A percentile compares a stretch with the other conserved stretches of the same genome.
These are phyloP conservation scores for Penicillium antarcticum DNA, from an alignment of 495 filamentous ascomycete species.

Conservation along the genomic window DNA sequence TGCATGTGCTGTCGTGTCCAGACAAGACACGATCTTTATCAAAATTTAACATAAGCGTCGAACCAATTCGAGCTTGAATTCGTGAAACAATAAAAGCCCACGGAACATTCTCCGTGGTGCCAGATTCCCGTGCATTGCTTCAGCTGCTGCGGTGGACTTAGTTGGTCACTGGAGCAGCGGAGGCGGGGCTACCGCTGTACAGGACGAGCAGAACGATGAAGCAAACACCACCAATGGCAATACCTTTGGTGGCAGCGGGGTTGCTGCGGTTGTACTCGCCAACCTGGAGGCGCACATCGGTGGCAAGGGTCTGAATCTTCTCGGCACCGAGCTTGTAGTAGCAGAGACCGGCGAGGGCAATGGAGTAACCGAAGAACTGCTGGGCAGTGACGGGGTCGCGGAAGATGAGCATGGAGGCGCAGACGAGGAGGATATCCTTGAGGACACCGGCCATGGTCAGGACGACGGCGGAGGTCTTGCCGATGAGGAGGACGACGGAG, in stretches of 20 bases:
- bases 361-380: constrained; percentile 87
- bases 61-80: constrained; percentile 4
- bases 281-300: constrained; percentile 50
- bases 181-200: constrained; percentile 27
- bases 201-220: constrained; percentile 59
- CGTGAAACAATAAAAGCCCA: constrained; percentile 10
- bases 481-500: constrained; percentile 87
- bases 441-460: constrained; percentile 93
- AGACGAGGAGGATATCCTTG: constrained; percentile 91
- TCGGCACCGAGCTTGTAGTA: constrained; percentile 92
- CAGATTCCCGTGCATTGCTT: constrained; percentile 5
- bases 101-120: not conserved
- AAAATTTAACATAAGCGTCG: constrained; percentile 11
- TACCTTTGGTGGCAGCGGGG: constrained; percentile 65
- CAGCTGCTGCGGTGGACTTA: constrained; percentile 8
- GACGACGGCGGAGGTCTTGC: constrained; percentile 90
- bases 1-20: constrained; percentile 10
- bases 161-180: constrained; percentile 16
- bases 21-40: constrained; percentile 11
- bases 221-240: constrained; percentile 54
- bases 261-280: constrained; percentile 51
- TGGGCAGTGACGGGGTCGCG: constrained; percentile 70
- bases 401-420: constrained; percentile 84
- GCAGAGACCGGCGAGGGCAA: constrained; percentile 80
- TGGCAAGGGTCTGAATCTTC: constrained; percentile 64